Evolutionary conservation across 2,329 filamentous ascomycete species (phyloP), one percentile per base, ranked within the genome.

Genomic region (Coniochaeta hoffmannii): DNA sequence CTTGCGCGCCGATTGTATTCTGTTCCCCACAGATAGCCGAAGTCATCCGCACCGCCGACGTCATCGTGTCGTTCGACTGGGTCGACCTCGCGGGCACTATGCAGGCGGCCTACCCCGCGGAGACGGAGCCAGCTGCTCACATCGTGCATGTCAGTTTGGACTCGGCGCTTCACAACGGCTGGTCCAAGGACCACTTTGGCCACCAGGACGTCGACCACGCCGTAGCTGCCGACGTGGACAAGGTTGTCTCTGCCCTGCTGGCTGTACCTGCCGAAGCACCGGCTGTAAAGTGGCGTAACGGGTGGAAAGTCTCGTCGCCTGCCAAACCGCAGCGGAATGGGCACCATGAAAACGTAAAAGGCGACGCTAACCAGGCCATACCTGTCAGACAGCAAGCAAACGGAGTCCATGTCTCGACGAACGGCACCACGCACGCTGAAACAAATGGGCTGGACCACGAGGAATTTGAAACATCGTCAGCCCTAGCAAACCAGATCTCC

Each of bases 1-100:
- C 52, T 10, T 26, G 38, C 12, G 31, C 51, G 7, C 55, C 55
- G 22, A 35, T 31, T 15, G 32, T 54, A 15, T 56, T 56, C 17
- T 36, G 19, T 14, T 32, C 41, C 10, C 38, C 44, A 11, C 22
- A 36, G 1, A 36, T 34, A 22, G 26, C 44, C 44, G 32, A 50
- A 35, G 24, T 51, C 15, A 49, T 56, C 9, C 44, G 41, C 9
- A 28, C 15, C 17, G 55, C 55, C 24, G 51, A 56, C 34, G 26
- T 54, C 34, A 51, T 56, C 36, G 55, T 56, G 9, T 49, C 55
- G 11, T 51, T 56, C 15, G 55, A 56, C 55, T 56, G 55, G 51
- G 55, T 56, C 6, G 55, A 56, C 44, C 34, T 56, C 4, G 55
- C 51, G 4, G 55, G 55, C 4, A 56, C 55, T 17, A 3, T 54